Evolutionary conservation across 169 alveolate genomes (phyloP).

Genomic region (Plasmodium malariae): DNA sequence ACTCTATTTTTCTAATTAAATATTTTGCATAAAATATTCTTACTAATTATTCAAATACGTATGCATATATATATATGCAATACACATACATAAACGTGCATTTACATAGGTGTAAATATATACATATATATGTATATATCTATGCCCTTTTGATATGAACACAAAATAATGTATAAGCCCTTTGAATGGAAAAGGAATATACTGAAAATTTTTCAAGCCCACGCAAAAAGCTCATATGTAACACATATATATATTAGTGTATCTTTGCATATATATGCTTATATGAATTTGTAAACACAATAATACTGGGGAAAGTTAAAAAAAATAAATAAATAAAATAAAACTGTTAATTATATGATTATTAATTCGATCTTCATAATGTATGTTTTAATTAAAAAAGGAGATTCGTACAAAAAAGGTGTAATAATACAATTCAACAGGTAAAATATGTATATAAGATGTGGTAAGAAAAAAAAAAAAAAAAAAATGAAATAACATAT

Average conservation of each 20-base stretch:
- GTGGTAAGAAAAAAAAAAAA: too few species aligned
- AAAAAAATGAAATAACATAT: neutral
- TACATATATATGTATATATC: neutral
- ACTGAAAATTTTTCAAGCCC: too few species aligned
- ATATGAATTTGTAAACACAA: neutral
- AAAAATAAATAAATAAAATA: too few species aligned
- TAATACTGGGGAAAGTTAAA: neutral
- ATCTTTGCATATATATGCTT: neutral
- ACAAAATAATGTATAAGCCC: too few species aligned
- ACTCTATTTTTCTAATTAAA: neutral
- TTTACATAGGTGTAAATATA: neutral
- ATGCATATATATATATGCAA: neutral
- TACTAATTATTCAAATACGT: neutral
- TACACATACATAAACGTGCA: too few species aligned
- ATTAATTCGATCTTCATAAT: neutral
- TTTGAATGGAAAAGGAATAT: too few species aligned
- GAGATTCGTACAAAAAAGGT: neutral
- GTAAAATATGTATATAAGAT: neutral
- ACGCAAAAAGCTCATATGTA: too few species aligned
- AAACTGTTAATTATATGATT: neutral
- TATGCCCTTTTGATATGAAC: too few species aligned
- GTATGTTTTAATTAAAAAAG: neutral
- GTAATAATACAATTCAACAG: neutral
- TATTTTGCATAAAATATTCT: conserved; percentile 26
- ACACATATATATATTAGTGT: too few species aligned